These are phyloP conservation scores for Saprolegnia diclina DNA, from an alignment of 352 stramenopile species.

Conservation along the genomic window DNA sequence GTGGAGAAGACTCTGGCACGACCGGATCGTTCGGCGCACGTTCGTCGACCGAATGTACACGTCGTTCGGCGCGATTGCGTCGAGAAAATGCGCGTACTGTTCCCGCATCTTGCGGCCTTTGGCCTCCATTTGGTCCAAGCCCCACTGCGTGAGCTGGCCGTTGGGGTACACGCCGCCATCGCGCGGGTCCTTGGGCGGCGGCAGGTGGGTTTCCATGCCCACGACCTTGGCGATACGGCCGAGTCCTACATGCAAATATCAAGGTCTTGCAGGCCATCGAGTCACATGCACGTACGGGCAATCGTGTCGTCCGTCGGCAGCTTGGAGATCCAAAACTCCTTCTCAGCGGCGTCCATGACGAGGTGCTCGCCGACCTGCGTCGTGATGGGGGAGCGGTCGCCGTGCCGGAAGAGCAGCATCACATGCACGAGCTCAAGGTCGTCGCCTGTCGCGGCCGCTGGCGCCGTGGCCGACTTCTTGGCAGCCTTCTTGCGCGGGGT, in stretches of 20 bases:
- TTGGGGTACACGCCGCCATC: slow-evolving; percentile 53
- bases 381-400: slow-evolving; percentile 70
- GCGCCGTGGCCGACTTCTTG: neutral
- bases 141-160: slow-evolving; percentile 64
- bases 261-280: neutral
- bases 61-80: slow-evolving; percentile 39
- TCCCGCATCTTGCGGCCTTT: slow-evolving; percentile 47
- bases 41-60: slow-evolving; percentile 79
- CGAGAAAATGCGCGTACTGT: slow-evolving; percentile 42
- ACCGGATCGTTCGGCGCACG: slow-evolving; percentile 69
- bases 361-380: slow-evolving; percentile 47
- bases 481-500: slow-evolving; percentile 1
- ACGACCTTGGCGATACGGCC: slow-evolving; percentile 44
- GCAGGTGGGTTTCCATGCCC: slow-evolving; percentile 40
- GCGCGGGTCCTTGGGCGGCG: slow-evolving; percentile 34
- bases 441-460: neutral
- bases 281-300: neutral
- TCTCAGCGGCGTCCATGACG: slow-evolving; percentile 43
- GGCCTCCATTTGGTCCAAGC: slow-evolving; percentile 55
- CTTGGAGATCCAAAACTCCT: slow-evolving; percentile 62
- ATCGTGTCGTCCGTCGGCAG: slow-evolving; percentile 36
- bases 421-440: slow-evolving; percentile 57
- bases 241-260: slow-evolving; percentile 38
- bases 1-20: slow-evolving; percentile 57
- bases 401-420: slow-evolving; percentile 75